Base-by-base conservation (phyloP, 2,329 filamentous ascomycete genomes). In the Fusarium setosum region DNA sequence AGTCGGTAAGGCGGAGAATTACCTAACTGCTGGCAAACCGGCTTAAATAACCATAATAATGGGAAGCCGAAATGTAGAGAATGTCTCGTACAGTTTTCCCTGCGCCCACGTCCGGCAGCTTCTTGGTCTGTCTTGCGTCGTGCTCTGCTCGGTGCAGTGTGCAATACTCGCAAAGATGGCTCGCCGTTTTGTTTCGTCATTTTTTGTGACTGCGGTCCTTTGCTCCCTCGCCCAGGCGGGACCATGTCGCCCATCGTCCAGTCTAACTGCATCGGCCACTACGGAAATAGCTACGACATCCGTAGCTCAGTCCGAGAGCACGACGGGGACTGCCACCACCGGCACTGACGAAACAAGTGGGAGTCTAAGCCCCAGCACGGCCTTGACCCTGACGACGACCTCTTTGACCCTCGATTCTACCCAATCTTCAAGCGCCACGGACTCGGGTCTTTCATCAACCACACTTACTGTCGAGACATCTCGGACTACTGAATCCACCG, bases 171-270 rank as follows among this genome's bases (percentile, higher is more conserved):
- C 26, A 29, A 29, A 29, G 26, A 29, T 29, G 26, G 26, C 26
- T 24, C 53, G 47, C 21, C 60, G 32, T 63, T 26, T 63, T 29
- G 59, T 63, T 21, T 59, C 12, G 34, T 63, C 60, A 47, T 48
- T 63, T 37, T 18, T 63, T 1, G 6, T 63, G 24, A 32, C 60
- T 32, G 40, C 47, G 18, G 47, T 29, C 31, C 59, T 63, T 9
- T 23, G 47, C 32, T 48, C 60, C 1, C 24, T 63, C 24, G 59
- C 26, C 34, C 13, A 34, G 15, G 60, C 60, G 6, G 59, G 60
- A 31, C 60, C 59, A 35, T 63, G 60, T 10, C 59, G 52, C 35
- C 59, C 59, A 4, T 40, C 45, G 3, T 53, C 47, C 3, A 62
- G 20, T 6, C 57, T 41, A 1, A 37, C 29, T 13, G 13, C 35